These are phyloP conservation scores for Colletotrichum karsti DNA, from an alignment of 2,329 filamentous ascomycete genomes.

Conservation along the genomic window DNA sequence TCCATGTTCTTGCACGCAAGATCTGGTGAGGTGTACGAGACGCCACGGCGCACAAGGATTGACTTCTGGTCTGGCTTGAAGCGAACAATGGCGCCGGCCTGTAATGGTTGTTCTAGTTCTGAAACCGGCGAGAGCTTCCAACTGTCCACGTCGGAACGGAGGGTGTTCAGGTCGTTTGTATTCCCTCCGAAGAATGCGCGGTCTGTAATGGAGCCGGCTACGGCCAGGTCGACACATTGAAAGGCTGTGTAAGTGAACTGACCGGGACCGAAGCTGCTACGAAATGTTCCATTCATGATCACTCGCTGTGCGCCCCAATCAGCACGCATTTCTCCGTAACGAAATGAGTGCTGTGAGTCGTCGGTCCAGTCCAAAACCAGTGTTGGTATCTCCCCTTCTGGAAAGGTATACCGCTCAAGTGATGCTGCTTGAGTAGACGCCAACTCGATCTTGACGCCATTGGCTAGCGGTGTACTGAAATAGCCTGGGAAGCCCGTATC, in stretches of 20 bases:
- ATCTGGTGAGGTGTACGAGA: not conserved
- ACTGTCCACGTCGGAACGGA: not conserved
- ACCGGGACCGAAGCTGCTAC: constrained; percentile 1
- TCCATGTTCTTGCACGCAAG: constrained; percentile 3
- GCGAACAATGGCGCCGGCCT: constrained; percentile 1
- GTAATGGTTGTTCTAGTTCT: not conserved
- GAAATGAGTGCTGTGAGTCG: not conserved
- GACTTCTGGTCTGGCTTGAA: not conserved
- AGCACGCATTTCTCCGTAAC: not conserved
- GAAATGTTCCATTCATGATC: not conserved
- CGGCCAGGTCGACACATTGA: not conserved
- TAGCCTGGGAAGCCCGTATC: constrained; percentile 9
- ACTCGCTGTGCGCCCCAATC: not conserved
- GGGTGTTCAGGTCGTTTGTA: not conserved
- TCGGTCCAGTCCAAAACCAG: not conserved
- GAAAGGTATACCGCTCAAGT: not conserved
- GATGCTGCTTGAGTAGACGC: not conserved
- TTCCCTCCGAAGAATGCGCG: not conserved
- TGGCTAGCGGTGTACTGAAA: constrained; percentile 1
- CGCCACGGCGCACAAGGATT: not conserved
- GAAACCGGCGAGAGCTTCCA: not conserved
- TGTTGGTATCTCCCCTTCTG: not conserved
- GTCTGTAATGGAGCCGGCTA: not conserved
- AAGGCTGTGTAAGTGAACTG: not conserved
- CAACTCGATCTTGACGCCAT: not conserved